Base-by-base conservation (phyloP, 225 moss, liverwort and hornwort genomes). In the Asterella californica region DNA sequence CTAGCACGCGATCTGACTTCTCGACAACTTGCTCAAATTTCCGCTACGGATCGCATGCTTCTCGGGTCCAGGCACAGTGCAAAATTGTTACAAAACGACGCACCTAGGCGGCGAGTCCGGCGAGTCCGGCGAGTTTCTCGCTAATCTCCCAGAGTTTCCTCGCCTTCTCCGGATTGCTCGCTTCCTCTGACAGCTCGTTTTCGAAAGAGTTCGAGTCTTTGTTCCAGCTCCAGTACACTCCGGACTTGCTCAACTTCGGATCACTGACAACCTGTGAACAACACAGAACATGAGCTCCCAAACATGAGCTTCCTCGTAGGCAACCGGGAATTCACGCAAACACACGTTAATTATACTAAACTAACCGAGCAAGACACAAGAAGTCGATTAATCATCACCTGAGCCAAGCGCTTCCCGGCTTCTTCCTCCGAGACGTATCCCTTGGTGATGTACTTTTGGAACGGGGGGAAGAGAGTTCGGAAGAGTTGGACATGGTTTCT, bases 181-280 rank as follows among this genome's bases (percentile, higher is more conserved):
- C 99, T 83, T 99, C 99, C 71, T 91, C 80, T 10, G 97, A 99
- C 76, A 99, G 92, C 74, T 93, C 90, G 32, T 99, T 99, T 86
- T 99, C 99, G 42, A 99, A 95, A 0, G 95, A 95, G 67, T 90
- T 88, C 0, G 95, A 99, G 38, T 90, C 87, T 37, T 65, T 92
- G 85, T 93, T 99, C 99, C 99, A 99, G 82, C 99, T 99, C 99
- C 99, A 95, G 72, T 99, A 99, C 8, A 99, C 99, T 74, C 99
- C 99, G 8, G 99, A 99, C 84, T 99, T 99, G 57, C 83, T 85
- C 86, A 99, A 38, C 52, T 32, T 71, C 33, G 91, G 85, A 70
- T 95, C 99, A 42, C 89, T 92, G 76, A 99, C 99, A 76, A 99
- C 99, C 95, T 99, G 88, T 76, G 77, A 18, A 37, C 22, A 37